Percentiles rank a stretch among this genome's conserved stretches.
phyloP scores from a whole-genome alignment of 2,329 filamentous ascomycete species.

The Alternaria metachromatica region DNA sequence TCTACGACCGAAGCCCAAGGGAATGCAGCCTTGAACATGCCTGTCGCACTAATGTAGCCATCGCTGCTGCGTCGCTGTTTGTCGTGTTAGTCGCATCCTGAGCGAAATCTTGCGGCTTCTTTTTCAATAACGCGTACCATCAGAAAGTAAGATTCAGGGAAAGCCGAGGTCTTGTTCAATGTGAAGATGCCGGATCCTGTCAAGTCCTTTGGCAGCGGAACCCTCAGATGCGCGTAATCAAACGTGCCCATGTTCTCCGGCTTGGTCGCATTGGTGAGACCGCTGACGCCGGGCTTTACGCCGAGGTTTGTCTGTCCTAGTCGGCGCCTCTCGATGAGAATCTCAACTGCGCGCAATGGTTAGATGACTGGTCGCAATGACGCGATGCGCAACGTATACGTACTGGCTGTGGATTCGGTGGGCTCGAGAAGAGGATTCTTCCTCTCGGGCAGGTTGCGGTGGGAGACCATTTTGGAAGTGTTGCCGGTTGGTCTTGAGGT shows the following conservation, averaged over 20 bases:
- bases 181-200: constrained; percentile 90
- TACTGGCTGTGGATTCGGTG: constrained; percentile 70
- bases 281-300: constrained; percentile 78
- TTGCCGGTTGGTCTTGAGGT: constrained; percentile 1
- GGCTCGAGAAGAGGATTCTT: constrained; percentile 70
- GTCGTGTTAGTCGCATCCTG: constrained; percentile 35
- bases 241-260: constrained; percentile 79
- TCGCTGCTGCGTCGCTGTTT: constrained; percentile 77
- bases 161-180: constrained; percentile 64
- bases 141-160: constrained; percentile 91
- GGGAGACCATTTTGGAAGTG: constrained; percentile 39
- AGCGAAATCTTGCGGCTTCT: constrained; percentile 4
- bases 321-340: constrained; percentile 80
- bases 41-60: constrained; percentile 83
- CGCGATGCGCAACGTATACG: constrained; percentile 46
- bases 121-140: constrained; percentile 66
- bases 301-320: constrained; percentile 91
- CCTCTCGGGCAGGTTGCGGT: constrained; percentile 63
- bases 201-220: constrained; percentile 89
- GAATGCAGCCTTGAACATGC: constrained; percentile 92
- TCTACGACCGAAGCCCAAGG: constrained; percentile 76
- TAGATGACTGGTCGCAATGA: constrained; percentile 27
- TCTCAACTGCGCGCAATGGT: constrained; percentile 50
- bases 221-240: constrained; percentile 94
- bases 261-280: constrained; percentile 73